Evolutionary conservation across 1,284 basidiomycete species (phyloP), one percentile per base, ranked within the genome.

Genomic region (Moesziomyces aphidis): DNA sequence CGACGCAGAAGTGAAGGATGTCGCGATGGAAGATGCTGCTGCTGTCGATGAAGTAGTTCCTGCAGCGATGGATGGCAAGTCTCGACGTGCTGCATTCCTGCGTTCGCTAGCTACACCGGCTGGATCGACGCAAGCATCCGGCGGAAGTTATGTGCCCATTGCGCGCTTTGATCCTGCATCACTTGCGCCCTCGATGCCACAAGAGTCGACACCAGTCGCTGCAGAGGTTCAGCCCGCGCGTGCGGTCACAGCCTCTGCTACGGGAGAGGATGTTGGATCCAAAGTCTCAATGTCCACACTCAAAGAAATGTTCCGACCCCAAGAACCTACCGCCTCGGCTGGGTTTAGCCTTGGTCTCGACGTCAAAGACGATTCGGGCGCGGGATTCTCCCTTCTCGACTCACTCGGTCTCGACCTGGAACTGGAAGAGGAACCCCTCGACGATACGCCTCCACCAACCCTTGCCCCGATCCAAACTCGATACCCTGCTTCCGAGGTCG

Each of bases 291-390:
- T 78, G 64, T 66, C 66, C 17, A 74, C 63, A 7, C 60, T 83
- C 24, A 83, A 78, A 42, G 75, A 77, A 43, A 83, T 83, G 81
- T 83, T 83, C 66, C 70, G 70, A 55, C 79, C 81, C 19, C 66
- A 81, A 44, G 79, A 76, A 39, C 61, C 53, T 11, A 21, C 43
- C 15, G 56, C 59, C 19, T 56, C 60, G 6, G 44, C 66, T 10
- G 61, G 61, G 2, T 64, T 70, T 47, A 70, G 61, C 24, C 23
- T 70, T 8, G 68, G 61, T 22, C 50, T 61, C 0, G 58, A 58
- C 22, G 51, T 26, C 21, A 31, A 11, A 26, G 34, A 46, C 34
- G 48, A 61, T 5, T n/a, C 26, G 22, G 57, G 53, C 28, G 73
- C 50, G 1, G 65, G 66, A 2, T 83, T 83, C 28, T 76, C 77